phyloP scores from a whole-genome alignment of 1,284 basidiomycete genomes.

The Tylopilus sp. region DNA sequence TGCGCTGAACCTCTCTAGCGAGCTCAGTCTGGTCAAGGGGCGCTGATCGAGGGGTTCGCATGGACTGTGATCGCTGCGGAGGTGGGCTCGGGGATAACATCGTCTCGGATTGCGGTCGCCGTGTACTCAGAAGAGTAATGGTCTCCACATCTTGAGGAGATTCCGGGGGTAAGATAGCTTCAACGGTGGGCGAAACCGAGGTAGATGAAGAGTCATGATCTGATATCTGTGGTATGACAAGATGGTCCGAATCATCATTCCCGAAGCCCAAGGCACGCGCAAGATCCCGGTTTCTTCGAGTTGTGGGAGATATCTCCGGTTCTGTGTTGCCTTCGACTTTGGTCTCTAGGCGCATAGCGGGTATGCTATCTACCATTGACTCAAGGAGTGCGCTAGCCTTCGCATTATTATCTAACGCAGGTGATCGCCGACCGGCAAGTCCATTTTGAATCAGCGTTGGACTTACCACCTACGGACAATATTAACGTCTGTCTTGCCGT shows the following conservation, averaged over 20 bases:
- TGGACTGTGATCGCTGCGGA: constrained; percentile 33
- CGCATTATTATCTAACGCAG: constrained; percentile 43
- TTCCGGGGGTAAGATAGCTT: constrained; percentile 28
- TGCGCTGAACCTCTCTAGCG: constrained; percentile 63
- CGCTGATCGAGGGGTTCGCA: constrained; percentile 38
- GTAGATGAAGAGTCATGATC: constrained; percentile 22
- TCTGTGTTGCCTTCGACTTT: constrained; percentile 23
- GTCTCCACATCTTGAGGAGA: constrained; percentile 22
- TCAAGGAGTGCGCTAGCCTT: constrained; percentile 65
- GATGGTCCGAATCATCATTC: constrained; percentile 39
- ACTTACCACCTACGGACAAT: constrained; percentile 48
- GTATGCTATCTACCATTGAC: constrained; percentile 66
- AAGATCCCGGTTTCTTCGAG: constrained; percentile 64
- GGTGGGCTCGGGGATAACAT: constrained; percentile 20
- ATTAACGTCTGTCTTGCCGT: constrained; percentile 8
- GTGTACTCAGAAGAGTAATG: constrained; percentile 6
- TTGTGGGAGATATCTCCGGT: constrained; percentile 44
- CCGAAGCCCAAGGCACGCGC: constrained; percentile 64
- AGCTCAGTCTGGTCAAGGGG: constrained; percentile 50
- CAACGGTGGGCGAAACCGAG: constrained; percentile 29
- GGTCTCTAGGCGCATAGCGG: constrained; percentile 34
- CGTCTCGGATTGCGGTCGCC: constrained; percentile 1
- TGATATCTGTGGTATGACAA: constrained; percentile 20
- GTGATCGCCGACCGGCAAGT: constrained; percentile 31
- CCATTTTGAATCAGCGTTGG: constrained; percentile 37